A percentile compares a stretch with the other conserved stretches of the same genome.
These are phyloP conservation scores for Didymella glomerata DNA, from an alignment of 2,329 filamentous ascomycete species.

Conservation along the genomic window DNA sequence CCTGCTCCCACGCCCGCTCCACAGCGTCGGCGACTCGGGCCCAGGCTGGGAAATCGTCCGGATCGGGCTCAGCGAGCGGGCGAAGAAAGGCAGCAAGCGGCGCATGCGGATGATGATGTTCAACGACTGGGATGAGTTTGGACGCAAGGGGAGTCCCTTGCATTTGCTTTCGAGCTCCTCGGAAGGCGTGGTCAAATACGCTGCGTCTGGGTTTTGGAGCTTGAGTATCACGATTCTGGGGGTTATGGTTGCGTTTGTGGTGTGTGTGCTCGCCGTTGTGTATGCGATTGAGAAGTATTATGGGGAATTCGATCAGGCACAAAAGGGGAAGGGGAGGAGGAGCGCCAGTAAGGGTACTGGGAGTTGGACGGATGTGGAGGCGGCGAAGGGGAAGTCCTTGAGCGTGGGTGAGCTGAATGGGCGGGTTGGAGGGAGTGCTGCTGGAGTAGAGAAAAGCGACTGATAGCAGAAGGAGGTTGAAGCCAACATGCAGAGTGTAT, in stretches of 20 bases:
- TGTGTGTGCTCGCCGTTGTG: slow-evolving; percentile 21
- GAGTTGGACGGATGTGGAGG: slow-evolving; percentile 1
- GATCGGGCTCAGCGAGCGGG: slow-evolving; percentile 26
- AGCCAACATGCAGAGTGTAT: not conserved
- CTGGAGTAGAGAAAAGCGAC: slow-evolving; percentile 48
- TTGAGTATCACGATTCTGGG: slow-evolving; percentile 33
- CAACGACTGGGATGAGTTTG: slow-evolving; percentile 42
- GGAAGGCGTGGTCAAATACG: slow-evolving; percentile 26
- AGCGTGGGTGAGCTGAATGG: slow-evolving; percentile 42
- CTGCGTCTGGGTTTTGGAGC: slow-evolving; percentile 38
- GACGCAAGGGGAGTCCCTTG: slow-evolving; percentile 38
- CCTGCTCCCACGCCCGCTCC: slow-evolving; percentile 36
- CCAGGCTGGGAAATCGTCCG: slow-evolving; percentile 39
- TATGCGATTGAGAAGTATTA: slow-evolving; percentile 24
- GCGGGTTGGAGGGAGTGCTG: slow-evolving; percentile 35
- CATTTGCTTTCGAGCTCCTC: slow-evolving; percentile 28
- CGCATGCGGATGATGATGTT: slow-evolving; percentile 35
- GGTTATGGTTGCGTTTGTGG: slow-evolving; percentile 43
- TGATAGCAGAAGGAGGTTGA: slow-evolving; percentile 15
- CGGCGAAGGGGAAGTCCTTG: slow-evolving; percentile 28
- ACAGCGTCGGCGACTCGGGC: slow-evolving; percentile 31
- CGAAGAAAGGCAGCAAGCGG: not conserved
- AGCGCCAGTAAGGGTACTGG: slow-evolving; percentile 17
- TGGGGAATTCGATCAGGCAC: slow-evolving; percentile 43
- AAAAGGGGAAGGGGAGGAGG: slow-evolving; percentile 34